Evolutionary conservation across 495 filamentous ascomycete species (phyloP), one percentile per base, ranked within the genome.

Genomic region (Penicillium taxi): DNA sequence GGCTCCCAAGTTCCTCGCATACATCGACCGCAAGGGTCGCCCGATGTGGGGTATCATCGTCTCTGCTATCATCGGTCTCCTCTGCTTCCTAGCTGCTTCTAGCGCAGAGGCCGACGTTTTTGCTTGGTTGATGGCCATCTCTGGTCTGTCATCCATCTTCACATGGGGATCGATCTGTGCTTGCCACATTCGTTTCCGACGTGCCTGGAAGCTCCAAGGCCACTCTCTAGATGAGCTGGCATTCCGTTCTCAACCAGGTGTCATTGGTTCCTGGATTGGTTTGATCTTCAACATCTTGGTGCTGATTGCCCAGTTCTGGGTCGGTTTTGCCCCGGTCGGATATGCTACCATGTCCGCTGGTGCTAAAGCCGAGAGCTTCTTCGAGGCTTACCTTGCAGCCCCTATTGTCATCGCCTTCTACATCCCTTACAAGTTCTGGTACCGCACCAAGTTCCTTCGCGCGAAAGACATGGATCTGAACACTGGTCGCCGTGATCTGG

Each of bases 241-340:
- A 2, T 98, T 88, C 71, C 63, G 53, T 8, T 84, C 84, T 2
- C 87, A 91, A 44, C 73, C 81, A 1, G 91, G 91, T 33, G 66
- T 93, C 1, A 54, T 77, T 15, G 91, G 90, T 2, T 93, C 86
- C 1, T 96, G 81, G 76, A 38, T 94, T 17, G 91, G 91, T 7
- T 73, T 96, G 42, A 42, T 63, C 20, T 78, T 94, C 58, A 95
- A 95, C 57, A 37, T 67, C 17, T 64, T 94, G 7, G 80, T 98
- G n/a, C 72, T 96, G 14, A 51, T 90, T 29, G 90, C 84, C 6
- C 89, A 96, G 53, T 94, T 96, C 67, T 96, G 91, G 91, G 82
- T 80, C 18, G 88, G 82, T 19, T 81, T 85, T 11, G 84, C 81
- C 42, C 91, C 91, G 1, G 66, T 91, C 16, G 81, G 74, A 21